Evolutionary conservation across 306 rosid genomes (phyloP).

Genomic region (Medicago truncatula): MtrunA17r5.0-ANR NC_053043.1:42068001-42068500

Average conservation of each 20-base stretch:
- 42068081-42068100: neutral
- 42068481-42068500: neutral
- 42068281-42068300: constrained; percentile 88
- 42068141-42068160: constrained; percentile 85
- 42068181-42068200: constrained; percentile 50
- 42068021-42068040: constrained; percentile 25
- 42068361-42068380: constrained; percentile 66
- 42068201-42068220: constrained; percentile 64
- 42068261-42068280: constrained; percentile 78
- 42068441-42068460: too few species aligned
- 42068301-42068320: constrained; percentile 68
- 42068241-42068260: constrained; percentile 72
- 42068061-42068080: neutral
- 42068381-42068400: neutral
- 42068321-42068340: constrained; percentile 75
- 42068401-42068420: too few species aligned
- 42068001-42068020: constrained; percentile 55
- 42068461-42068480: too few species aligned
- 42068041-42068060: constrained; percentile 91
- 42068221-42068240: constrained; percentile 71
- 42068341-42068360: constrained; percentile 37
- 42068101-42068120: neutral
- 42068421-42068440: neutral
- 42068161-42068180: constrained; percentile 69
- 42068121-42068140: neutral